A percentile compares a stretch with the other conserved stretches of the same genome.
Conservation (phyloP, 1,139 yeast species). For the Suhomyces coccinellae region DNA sequence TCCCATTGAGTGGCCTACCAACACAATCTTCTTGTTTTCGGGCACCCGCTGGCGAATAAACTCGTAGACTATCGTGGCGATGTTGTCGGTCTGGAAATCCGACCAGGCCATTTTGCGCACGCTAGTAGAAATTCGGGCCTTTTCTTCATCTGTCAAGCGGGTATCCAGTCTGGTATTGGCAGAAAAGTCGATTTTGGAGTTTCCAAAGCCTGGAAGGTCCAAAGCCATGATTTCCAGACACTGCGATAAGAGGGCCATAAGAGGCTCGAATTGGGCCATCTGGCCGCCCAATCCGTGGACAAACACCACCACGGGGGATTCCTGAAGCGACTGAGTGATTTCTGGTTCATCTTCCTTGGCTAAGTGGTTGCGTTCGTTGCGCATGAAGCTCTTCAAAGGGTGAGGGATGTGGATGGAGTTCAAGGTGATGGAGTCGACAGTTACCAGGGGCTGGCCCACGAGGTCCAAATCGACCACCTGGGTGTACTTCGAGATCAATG, state of each 20-base stretch:
- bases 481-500: slow-evolving; percentile 52
- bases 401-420: slow-evolving; percentile 53
- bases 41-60: slow-evolving; percentile 44
- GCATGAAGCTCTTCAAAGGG: slow-evolving; percentile 51
- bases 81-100: slow-evolving; percentile 49
- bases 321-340: slow-evolving; percentile 39
- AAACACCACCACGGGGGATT: slow-evolving; percentile 59
- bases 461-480: slow-evolving; percentile 39
- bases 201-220: slow-evolving; percentile 79
- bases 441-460: slow-evolving; percentile 18
- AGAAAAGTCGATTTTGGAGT: slow-evolving; percentile 35
- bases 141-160: slow-evolving; percentile 26
- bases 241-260: slow-evolving; percentile 64
- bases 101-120: slow-evolving; percentile 37
- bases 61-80: slow-evolving; percentile 47
- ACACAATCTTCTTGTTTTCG: slow-evolving; percentile 48
- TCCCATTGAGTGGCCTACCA: slow-evolving; percentile 80
- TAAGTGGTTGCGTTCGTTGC: slow-evolving; percentile 33
- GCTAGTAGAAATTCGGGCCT: slow-evolving; percentile 30
- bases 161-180: slow-evolving; percentile 24
- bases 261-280: slow-evolving; percentile 66
- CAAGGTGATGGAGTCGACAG: slow-evolving; percentile 39
- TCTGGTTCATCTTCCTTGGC: slow-evolving; percentile 21
- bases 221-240: slow-evolving; percentile 63
- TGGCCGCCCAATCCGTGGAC: slow-evolving; percentile 82